A percentile compares a stretch with the other conserved stretches of the same genome.
Conservation (phyloP, 169 alveolate genomes). For the Sarcocystis neurona region DNA sequence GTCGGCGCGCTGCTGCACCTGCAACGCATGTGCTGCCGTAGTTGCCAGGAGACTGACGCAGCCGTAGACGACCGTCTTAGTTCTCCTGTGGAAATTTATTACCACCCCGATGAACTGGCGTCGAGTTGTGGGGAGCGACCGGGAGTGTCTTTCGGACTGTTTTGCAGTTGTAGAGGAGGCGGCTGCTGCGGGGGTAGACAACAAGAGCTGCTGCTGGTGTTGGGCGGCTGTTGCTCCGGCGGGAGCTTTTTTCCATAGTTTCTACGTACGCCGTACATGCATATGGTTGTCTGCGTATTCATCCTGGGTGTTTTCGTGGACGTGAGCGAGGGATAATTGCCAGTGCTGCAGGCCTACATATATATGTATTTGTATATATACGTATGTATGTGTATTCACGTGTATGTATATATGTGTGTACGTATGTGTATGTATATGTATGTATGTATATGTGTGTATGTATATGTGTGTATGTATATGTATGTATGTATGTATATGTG, state of each 20-base stretch:
- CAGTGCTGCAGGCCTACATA: too few relatives aligned
- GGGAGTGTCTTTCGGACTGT: neutral
- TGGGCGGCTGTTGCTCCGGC: neutral
- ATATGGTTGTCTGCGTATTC: neutral
- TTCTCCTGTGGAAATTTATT: neutral
- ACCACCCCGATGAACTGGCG: neutral
- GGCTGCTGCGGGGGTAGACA: neutral
- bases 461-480: neutral
- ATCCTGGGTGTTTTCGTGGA: too few relatives aligned
- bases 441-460: neutral
- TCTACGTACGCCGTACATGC: neutral
- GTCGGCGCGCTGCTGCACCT: too few relatives aligned
- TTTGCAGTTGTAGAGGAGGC: neutral
- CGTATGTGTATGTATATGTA: neutral
- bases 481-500: neutral
- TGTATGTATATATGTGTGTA: neutral
- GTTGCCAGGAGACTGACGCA: constrained; percentile 10
- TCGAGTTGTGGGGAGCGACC: neutral
- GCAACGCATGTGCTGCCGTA: too few relatives aligned
- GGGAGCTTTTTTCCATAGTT: too few relatives aligned
- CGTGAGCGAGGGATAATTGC: too few relatives aligned
- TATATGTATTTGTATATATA: constrained; percentile 3
- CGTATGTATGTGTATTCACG: neutral
- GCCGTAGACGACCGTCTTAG: neutral
- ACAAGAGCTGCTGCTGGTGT: neutral